These are phyloP conservation scores for Allium fistulosum DNA, from an alignment of 106 monocot species.

Conservation along the genomic window DNA sequence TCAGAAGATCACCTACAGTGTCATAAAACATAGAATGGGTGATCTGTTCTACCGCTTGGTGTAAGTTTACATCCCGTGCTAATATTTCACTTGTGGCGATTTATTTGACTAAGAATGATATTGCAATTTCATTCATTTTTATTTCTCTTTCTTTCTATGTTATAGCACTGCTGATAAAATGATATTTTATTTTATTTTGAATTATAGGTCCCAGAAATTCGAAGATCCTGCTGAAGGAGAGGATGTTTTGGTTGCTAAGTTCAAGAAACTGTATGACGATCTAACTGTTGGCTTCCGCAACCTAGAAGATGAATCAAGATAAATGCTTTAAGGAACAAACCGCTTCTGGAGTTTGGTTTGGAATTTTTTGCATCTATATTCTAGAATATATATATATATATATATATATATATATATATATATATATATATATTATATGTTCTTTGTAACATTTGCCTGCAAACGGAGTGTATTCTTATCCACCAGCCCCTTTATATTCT, in stretches of 20 bases:
- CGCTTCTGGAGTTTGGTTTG: no score
- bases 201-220: conserved; percentile 89
- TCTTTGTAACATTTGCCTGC: no score
- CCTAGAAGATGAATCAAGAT: conserved; percentile 73
- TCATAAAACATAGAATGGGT: conserved; percentile 84
- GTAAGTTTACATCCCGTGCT: conserved; percentile 36
- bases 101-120: neutral
- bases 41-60: conserved; percentile 98
- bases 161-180: neutral
- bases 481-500: no score
- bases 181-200: neutral
- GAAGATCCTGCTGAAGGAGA: conserved; percentile 99
- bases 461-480: no score
- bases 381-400: no score
- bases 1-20: conserved; percentile 89
- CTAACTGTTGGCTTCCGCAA: conserved; percentile 82
- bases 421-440: no score
- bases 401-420: no score
- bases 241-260: conserved; percentile 76
- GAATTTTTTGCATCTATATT: no score
- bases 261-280: conserved; percentile 86
- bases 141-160: neutral
- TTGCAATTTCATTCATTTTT: neutral
- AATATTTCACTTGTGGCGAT: neutral
- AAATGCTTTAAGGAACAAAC: neutral